Percentiles rank a stretch among this genome's conserved stretches.
phyloP scores from a whole-genome alignment of 2,329 filamentous ascomycete species.

The Sporothrix globosa region DNA sequence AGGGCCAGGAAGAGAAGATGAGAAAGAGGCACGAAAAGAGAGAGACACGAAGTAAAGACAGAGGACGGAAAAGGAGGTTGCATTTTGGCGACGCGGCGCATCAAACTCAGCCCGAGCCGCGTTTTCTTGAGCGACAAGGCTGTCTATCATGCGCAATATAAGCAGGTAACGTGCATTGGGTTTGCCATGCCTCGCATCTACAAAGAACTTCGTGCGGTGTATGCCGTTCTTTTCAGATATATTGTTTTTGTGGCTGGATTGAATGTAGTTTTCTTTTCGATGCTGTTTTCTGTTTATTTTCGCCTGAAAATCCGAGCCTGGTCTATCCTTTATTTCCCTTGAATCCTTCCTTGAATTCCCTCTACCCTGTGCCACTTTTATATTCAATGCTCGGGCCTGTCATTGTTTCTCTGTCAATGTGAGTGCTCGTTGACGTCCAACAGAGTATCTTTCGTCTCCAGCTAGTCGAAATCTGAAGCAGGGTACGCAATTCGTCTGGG shows the following conservation, averaged over 20 bases:
- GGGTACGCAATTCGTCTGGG: neutral
- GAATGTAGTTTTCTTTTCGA: neutral
- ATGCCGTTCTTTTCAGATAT: neutral
- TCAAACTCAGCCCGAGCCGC: slow-evolving; percentile 30
- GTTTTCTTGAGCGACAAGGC: slow-evolving; percentile 6
- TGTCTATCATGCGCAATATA: slow-evolving; percentile 6
- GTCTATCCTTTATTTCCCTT: neutral
- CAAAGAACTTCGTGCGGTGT: neutral
- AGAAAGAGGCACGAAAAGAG: neutral
- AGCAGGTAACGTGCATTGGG: slow-evolving; percentile 10
- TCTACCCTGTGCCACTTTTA: neutral
- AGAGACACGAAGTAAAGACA: neutral
- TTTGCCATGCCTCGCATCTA: slow-evolving; percentile 1
- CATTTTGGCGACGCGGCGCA: slow-evolving; percentile 27
- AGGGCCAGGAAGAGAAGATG: neutral
- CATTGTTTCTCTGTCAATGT: neutral
- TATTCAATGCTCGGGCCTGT: slow-evolving; percentile 1
- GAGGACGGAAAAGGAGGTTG: neutral
- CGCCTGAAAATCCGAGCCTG: slow-evolving; percentile 9
- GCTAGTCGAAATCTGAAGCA: slow-evolving; percentile 12
- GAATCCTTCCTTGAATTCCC: neutral
- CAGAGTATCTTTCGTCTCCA: neutral
- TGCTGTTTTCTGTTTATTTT: too few species aligned
- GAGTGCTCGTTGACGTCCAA: neutral
- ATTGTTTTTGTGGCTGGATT: neutral